Base-by-base conservation (phyloP, 257 asterid genomes). In the Solanum chmielewskii region DNA sequence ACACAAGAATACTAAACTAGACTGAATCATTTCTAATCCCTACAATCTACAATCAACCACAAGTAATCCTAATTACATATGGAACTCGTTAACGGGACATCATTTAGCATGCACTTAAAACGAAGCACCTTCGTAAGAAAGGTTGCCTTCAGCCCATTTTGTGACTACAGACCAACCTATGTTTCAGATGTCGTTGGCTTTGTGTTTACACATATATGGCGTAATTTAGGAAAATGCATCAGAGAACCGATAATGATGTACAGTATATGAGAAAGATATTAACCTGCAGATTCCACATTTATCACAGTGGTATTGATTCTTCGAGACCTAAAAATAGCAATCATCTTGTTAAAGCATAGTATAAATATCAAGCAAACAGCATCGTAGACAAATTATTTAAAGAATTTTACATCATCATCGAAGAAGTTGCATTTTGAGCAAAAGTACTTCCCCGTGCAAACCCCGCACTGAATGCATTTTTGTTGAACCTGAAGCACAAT, bases 251-350 rank as follows among this genome's bases (percentile, higher is more conserved):
- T 9, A 25, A 44, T 25, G 39, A 77, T 77, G 41, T 25, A 25
- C 84, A 77, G 41, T 25, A 78, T 25, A 78, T 2, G 41, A 45
- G 41, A 45, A 80, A 60, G 29, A 73, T n/a, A 27, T 84, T 88
- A 85, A 93, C 98, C 98, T 93, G 95, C 98, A 95, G 86, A 95
- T 95, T 90, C 95, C 97, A 89, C 97, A 95, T 89, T 89, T 88
- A 27, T 95, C 94, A 73, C 98, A 95, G 88, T 95, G 97, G 85
- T 91, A 94, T 68, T 94, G 97, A 83, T 92, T 88, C 93, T 94
- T 94, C 4, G 94, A 92, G 10, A 93, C 91, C 96, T 93, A 71
- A 23, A 84, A 56, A 60, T n/a, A 39, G 52, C 73, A 31, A 86
- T 56, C 66, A 76, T 59, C 49, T 85, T 27, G 20, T 39, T 64